Evolutionary conservation across 208 protist species (phyloP), one percentile per base, ranked within the genome.

Genomic region (Leishmania martiniquensis): DNA sequence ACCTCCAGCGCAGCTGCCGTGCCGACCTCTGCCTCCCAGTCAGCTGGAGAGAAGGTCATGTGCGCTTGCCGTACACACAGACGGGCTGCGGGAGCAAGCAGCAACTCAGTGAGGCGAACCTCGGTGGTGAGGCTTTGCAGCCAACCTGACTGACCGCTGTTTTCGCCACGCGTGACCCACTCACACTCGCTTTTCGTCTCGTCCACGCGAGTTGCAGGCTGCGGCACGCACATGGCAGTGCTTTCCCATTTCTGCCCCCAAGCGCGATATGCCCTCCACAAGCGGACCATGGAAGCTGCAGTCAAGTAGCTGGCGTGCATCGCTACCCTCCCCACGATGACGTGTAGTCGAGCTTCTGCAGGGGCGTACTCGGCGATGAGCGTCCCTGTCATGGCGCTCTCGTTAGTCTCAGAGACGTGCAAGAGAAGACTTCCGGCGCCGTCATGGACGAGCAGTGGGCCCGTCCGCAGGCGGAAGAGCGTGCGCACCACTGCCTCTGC

Each of bases 301-400:
- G 55, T 71, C 29, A 68, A 20, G 1, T 66, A 22, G 39, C 73
- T 78, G 1, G 67, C 73, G 12, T 29, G 52, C 12, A 75, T 15
- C 57, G 69, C 37, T n/a, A 75, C n/a, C 20, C 62, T 72, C 2
- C 42, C 73, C 15, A 57, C 73, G 0, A 4, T 42, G 5, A 73
- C 22, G 25, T 52, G 42, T 22, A 83, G 2, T 4, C 17, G 37
- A 2, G 42, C 45, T 0, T 75, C 67, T 1, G 32, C 39, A 39
- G 66, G 22, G 34, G n/a, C 45, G 66, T 78, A 83, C 47, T 68
- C 73, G 9, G 65, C 66, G 54, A 57, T 51, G 17, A 82, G n/a
- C 1, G 65, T 72, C 4, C 57, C 29, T 32, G 45, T 5, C 57
- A 32, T 70, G 2, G 12, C 29, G 25, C 49, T 10, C 32, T 55